phyloP scores from a whole-genome alignment of 2,329 filamentous ascomycete genomes.

The Beauveria brongniartii region DNA sequence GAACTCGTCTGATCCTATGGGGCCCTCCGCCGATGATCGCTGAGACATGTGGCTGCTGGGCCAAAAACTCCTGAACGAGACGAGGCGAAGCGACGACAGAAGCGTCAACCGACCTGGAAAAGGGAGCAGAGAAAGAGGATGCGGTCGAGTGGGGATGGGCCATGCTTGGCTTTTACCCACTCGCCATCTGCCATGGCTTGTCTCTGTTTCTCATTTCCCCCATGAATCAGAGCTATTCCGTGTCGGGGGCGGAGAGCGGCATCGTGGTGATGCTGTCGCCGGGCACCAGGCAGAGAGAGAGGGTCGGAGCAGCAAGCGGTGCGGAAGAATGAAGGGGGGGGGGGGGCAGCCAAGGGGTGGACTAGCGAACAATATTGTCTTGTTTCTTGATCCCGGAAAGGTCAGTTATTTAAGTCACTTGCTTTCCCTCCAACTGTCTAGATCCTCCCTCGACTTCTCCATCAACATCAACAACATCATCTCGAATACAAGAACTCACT shows the following conservation, averaged over 20 bases:
- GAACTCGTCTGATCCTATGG: not conserved
- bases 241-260: not conserved
- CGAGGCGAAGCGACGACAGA: not conserved
- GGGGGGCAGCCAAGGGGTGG: not conserved
- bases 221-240: conserved; percentile 11
- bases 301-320: not conserved
- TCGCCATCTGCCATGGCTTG: conserved; percentile 5
- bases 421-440: not conserved
- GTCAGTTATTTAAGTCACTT: conserved; percentile 9
- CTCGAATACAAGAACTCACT: conserved; percentile 13
- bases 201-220: conserved; percentile 13
- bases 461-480: conserved; percentile 2
- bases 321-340: not conserved
- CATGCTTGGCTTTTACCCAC: not conserved
- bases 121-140: not conserved
- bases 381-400: not conserved
- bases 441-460: not conserved
- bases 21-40: not conserved
- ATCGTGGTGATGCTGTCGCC: not conserved
- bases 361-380: not conserved
- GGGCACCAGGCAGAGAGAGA: not conserved
- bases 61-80: not conserved
- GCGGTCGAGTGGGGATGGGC: conserved; percentile 1
- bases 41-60: conserved; percentile 1
- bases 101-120: not conserved